Conservation (phyloP, 2,329 filamentous ascomycete genomes). For the Xylaria sp. region DNA sequence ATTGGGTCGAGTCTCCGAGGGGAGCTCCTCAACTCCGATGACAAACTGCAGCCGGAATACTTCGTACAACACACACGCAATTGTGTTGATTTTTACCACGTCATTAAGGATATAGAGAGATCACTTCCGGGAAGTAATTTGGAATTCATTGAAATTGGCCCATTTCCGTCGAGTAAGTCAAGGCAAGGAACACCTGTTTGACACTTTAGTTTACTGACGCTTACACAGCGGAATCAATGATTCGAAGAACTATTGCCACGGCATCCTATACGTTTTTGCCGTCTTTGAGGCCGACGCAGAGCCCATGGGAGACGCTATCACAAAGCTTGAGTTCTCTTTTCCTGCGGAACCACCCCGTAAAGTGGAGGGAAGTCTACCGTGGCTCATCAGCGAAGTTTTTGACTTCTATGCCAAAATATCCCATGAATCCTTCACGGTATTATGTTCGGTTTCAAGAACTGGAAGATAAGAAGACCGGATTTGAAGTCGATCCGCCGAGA, state of each 20-base stretch:
- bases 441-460: conserved; percentile 18
- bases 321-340: conserved; percentile 11
- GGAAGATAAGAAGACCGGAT: neutral
- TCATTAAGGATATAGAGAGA: conserved; percentile 16
- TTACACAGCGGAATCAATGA: neutral
- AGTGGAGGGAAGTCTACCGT: conserved; percentile 26
- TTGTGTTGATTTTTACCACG: conserved; percentile 36
- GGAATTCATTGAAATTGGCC: conserved; percentile 31
- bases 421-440: conserved; percentile 19
- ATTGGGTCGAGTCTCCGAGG: conserved; percentile 30
- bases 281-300: conserved; percentile 6
- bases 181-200: too few species aligned
- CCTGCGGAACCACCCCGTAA: neutral
- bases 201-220: too few species aligned
- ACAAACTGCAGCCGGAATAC: conserved; percentile 20
- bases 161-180: conserved; percentile 14
- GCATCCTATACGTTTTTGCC: conserved; percentile 1
- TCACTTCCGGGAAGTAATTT: conserved; percentile 4
- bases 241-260: neutral
- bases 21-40: neutral
- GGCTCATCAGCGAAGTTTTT: conserved; percentile 12
- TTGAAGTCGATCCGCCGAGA: neutral
- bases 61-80: conserved; percentile 33
- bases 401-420: conserved; percentile 20
- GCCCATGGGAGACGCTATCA: conserved; percentile 21